Percentiles rank a stretch among this genome's conserved stretches.
phyloP scores from a whole-genome alignment of 2,329 filamentous ascomycete species.

The Fusarium ramigenum region DNA sequence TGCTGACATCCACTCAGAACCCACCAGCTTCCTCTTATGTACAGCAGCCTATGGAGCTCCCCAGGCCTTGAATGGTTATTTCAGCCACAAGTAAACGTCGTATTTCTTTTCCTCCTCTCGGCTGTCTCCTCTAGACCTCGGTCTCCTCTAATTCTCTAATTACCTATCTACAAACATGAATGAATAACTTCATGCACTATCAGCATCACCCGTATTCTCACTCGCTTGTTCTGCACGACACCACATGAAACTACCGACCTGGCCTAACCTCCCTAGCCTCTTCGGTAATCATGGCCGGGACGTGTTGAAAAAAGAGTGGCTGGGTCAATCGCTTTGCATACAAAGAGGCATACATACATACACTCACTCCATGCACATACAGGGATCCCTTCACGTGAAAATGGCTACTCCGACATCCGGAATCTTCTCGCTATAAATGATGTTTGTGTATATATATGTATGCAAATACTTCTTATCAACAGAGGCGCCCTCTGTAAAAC shows the following conservation, averaged over 20 bases:
- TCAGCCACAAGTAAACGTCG: neutral
- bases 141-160: neutral
- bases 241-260: conserved; percentile 33
- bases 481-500: conserved; percentile 2
- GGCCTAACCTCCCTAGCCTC: conserved; percentile 19
- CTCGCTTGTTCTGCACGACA: conserved; percentile 17
- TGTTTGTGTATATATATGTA: conserved; percentile 7
- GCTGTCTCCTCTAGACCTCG: neutral
- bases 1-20: conserved; percentile 15
- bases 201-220: neutral
- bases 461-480: conserved; percentile 16
- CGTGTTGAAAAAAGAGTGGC: conserved; percentile 34
- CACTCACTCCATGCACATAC: neutral
- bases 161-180: neutral
- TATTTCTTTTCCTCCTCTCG: neutral
- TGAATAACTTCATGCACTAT: neutral
- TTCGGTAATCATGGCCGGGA: conserved; percentile 31
- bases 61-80: neutral
- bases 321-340: conserved; percentile 18
- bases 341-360: neutral
- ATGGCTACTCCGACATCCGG: neutral
- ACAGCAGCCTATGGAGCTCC: neutral
- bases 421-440: neutral
- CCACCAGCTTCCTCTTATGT: conserved; percentile 26
- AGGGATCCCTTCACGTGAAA: conserved; percentile 36